Base-by-base conservation (phyloP, 1,284 basidiomycete species). In the Cutaneotrichosporon cavernicola region DNA sequence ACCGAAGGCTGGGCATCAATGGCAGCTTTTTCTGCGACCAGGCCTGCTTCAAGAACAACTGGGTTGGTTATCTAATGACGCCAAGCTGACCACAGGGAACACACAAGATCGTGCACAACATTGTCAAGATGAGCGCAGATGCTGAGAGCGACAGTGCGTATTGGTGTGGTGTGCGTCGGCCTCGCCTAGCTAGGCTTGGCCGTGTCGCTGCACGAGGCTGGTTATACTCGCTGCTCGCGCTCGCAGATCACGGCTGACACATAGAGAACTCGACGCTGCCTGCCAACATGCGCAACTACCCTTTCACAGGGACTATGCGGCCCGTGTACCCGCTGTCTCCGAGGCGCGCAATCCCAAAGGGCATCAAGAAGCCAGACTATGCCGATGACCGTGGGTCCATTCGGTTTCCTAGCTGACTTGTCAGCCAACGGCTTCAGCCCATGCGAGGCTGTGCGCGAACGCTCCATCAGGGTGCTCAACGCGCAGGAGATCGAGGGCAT, bases 21-120 rank as follows among this genome's bases (percentile, higher is more conserved):
- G 80, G 80, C 26, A 79, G 76, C 53, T 82, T 78, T 71, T 82
- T 81, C 76, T 81, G 80, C 64, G 79, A 81, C 65, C 81, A 82
- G 67, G 75, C 73, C 43, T 82, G 81, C 67, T 82, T 82, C 75
- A 81, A 82, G 73, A 74, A 73, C 64, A 80, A 72, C 69, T 82
- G 81, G 75, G 73, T 73, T 40, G 43, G 64, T 60, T 21, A 9
- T 34, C 31, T 16, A n/a, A 18, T 2, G 18, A 18, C 30, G 8
- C 16, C 18, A 10, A 8, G 34, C 62, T 55, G 34, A 60, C 53
- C 6, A 3, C 65, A 78, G 77, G 65, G 64, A 10, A 65, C 65
- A 21, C 80, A 81, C 68, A 81, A 80, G 69, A 61, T 74, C 21
- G 76, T 81, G 36, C 80, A 81, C 68, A 76, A 73, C 67, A 76